Base-by-base conservation (phyloP, 208 protist genomes). In the Herpetomonas samuelpessoai region DNA sequence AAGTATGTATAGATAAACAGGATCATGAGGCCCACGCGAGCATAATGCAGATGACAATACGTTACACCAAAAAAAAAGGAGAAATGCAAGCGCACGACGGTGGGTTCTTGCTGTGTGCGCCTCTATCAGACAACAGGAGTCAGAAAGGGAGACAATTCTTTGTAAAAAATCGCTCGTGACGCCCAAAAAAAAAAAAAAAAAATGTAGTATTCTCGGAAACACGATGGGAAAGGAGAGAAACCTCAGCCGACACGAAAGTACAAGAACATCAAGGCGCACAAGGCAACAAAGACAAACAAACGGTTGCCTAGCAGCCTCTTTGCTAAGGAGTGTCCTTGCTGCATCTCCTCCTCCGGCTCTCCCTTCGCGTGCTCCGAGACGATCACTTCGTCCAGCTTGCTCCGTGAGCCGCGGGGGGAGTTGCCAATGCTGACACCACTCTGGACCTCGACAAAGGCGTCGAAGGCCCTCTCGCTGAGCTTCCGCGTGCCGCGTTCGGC, bases 211-310 rank as follows among this genome's bases (percentile, higher is more conserved):
- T n/a, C n/a, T n/a, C n/a, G n/a, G n/a, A n/a, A n/a, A n/a, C n/a
- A n/a, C n/a, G n/a, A n/a, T n/a, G n/a, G n/a, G n/a, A n/a, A n/a
- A n/a, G n/a, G n/a, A n/a, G n/a, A n/a, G n/a, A n/a, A n/a, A 6
- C 44, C 18, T 48, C 44, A 48, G 19, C 44, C 18, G 16, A 48
- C 18, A 48, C 44, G 44, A 22, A 24, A 22, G 27, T 39, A 55
- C 49, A 29, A 3, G 24, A 55, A 55, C 49, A 55, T 55, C 7
- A 55, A 30, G 27, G 30, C 4, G 28, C 49, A 55, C 6, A 29
- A 6, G 18, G 44, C 44, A 19, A 10, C 7, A 48, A 48, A 48
- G 44, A 48, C 44, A 22, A 22, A 9, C 16, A 48, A 48, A 6
- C 44, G 4, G 44, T 48, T 48, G 16, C 4, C 10, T 3, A 48